Evolutionary conservation across 2,329 filamentous ascomycete genomes (phyloP).

Genomic region (Pseudogymnoascus sp.): DNA sequence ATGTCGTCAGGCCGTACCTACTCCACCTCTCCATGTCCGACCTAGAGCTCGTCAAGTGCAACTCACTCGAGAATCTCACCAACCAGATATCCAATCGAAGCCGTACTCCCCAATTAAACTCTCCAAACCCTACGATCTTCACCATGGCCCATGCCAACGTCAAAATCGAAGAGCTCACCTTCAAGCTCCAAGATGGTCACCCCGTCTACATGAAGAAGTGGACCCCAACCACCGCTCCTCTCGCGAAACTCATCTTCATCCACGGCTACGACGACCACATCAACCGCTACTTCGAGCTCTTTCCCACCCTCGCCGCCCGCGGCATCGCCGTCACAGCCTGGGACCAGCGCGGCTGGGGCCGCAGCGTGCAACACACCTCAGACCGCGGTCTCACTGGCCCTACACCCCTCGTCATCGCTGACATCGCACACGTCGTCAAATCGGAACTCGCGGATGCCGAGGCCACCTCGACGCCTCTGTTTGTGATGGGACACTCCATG

Average conservation of each 20-base stretch:
- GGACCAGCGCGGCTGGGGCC: slow-evolving; percentile 87
- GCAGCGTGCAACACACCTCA: slow-evolving; percentile 50
- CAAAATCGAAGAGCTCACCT: slow-evolving; percentile 1
- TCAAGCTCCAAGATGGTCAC: neutral
- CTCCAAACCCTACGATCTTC: neutral
- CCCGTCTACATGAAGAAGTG: slow-evolving; percentile 5
- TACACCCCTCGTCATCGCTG: slow-evolving; percentile 62
- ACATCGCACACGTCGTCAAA: slow-evolving; percentile 69
- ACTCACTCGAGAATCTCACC: neutral
- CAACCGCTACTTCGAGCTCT: slow-evolving; percentile 67
- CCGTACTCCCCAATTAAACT: neutral
- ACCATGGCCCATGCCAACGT: neutral
- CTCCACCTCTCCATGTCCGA: neutral
- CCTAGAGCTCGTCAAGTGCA: neutral
- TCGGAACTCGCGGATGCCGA: slow-evolving; percentile 37
- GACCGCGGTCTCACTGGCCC: slow-evolving; percentile 67
- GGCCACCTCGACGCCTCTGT: slow-evolving; percentile 51
- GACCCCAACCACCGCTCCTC: slow-evolving; percentile 20
- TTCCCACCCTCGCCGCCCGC: slow-evolving; percentile 56
- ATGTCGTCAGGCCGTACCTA: neutral
- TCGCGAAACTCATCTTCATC: slow-evolving; percentile 70
- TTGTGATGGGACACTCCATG: slow-evolving; percentile 88
- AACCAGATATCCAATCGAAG: neutral
- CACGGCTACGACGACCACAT: slow-evolving; percentile 88
- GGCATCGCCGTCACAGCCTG: slow-evolving; percentile 71